phyloP scores from a whole-genome alignment of 768 basidiomycete species.

The Melanogaster broomeanus region DNA sequence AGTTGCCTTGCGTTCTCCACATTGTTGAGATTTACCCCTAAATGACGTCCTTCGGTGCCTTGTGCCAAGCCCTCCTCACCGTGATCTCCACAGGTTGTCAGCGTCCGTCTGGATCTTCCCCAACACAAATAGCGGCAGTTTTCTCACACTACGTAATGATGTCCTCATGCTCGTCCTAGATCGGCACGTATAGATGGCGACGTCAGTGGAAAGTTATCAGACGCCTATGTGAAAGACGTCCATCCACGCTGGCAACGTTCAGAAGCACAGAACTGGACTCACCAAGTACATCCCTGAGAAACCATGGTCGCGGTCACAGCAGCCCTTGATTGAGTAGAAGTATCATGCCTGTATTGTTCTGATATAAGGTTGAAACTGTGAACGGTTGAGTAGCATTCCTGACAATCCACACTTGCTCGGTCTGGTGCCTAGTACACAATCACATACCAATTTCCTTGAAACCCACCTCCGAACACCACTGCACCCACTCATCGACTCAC shows the following conservation, averaged over 20 bases:
- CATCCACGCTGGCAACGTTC: not conserved
- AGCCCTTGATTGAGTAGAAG: not conserved
- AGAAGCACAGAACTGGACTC: not conserved
- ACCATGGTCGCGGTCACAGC: not conserved
- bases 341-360: not conserved
- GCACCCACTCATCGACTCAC: not conserved
- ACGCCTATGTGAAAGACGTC: not conserved
- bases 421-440: not conserved
- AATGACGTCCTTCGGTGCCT: slow-evolving; percentile 4
- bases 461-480: not conserved
- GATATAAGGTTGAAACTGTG: slow-evolving; percentile 4
- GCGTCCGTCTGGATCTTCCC: not conserved
- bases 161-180: not conserved
- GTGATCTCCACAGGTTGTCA: not conserved
- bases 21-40: not conserved
- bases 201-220: not conserved
- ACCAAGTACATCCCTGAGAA: no score
- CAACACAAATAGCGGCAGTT: not conserved
- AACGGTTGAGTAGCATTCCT: no score
- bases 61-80: not conserved
- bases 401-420: not conserved
- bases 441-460: not conserved
- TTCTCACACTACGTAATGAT: not conserved
- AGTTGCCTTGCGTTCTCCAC: slow-evolving; percentile 11
- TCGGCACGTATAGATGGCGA: not conserved